A percentile compares a stretch with the other conserved stretches of the same genome.
Conservation (phyloP, 345 rosid genomes). For the Brassica juncea region DNA sequence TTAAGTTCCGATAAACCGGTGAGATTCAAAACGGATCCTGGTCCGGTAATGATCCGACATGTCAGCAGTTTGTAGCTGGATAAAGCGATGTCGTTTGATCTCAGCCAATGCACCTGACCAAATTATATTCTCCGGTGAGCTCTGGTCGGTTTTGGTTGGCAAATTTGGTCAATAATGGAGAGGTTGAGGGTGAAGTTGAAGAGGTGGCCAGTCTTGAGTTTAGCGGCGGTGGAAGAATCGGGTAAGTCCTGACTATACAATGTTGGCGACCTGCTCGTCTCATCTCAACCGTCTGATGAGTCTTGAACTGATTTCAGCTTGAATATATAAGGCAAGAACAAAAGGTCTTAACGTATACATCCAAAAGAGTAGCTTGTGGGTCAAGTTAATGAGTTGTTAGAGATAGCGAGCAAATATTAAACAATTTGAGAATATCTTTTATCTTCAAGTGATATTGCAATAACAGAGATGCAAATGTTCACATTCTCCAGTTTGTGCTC, state of each 20-base stretch:
- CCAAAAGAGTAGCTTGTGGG: slow-evolving; percentile 27
- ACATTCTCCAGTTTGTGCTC: background rate
- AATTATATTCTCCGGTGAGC: slow-evolving; percentile 61
- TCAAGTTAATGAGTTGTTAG: slow-evolving; percentile 39
- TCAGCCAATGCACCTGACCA: slow-evolving; percentile 48
- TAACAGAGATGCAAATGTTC: background rate
- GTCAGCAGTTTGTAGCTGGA: slow-evolving; percentile 45
- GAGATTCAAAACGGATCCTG: slow-evolving; percentile 29
- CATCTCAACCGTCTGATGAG: slow-evolving; percentile 40
- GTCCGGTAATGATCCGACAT: slow-evolving; percentile 47
- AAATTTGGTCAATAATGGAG: slow-evolving; percentile 49
- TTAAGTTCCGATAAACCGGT: slow-evolving; percentile 41
- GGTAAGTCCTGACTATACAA: slow-evolving; percentile 57
- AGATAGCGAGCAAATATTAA: slow-evolving; percentile 23
- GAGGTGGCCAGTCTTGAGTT: slow-evolving; percentile 45
- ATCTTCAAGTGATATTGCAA: too few relatives aligned
- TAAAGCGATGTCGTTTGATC: slow-evolving; percentile 44
- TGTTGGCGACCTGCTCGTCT: slow-evolving; percentile 72
- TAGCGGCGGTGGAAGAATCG: slow-evolving; percentile 52
- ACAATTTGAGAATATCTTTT: background rate
- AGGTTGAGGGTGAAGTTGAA: slow-evolving; percentile 44
- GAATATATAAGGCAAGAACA: slow-evolving; percentile 17
- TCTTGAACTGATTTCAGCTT: slow-evolving; percentile 9
- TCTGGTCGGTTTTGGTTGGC: slow-evolving; percentile 52
- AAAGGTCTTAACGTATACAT: slow-evolving; percentile 15